Base-by-base conservation (phyloP, 2,329 filamentous ascomycete species). In the Penicillium capsulatum region DNA sequence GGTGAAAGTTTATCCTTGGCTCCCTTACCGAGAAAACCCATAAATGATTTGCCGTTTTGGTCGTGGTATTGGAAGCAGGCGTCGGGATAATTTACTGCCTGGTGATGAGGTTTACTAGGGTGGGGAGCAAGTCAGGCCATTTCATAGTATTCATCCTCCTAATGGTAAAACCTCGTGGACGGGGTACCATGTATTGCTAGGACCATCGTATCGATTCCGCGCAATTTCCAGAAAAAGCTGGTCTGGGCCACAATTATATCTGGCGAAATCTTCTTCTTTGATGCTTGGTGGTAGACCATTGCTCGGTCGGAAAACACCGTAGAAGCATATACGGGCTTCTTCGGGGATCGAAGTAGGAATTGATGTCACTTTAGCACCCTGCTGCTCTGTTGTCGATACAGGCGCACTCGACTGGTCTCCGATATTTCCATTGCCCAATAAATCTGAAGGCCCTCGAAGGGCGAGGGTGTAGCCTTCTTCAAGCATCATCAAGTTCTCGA, bases 391-490 rank as follows among this genome's bases (percentile, higher is more conserved):
- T 5, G 19, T 22, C 5, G 19, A 22, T 5, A 22, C 5, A 22
- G 19, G 19, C 19, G 5, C 9, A 5, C 9, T 9, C 5, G 19
- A 5, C 5, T 22, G 19, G 19, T 22, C 19, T 22, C 9, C 9
- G 19, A 9, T 22, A 22, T n/a, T n/a, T n/a, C n/a, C n/a, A n/a
- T n/a, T n/a, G n/a, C n/a, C n/a, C n/a, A n/a, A n/a, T n/a, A n/a
- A n/a, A n/a, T n/a, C n/a, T n/a, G n/a, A n/a, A n/a, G n/a, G n/a
- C 19, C 19, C 19, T 5, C 19, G 9, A 22, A 22, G 19, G 19
- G n/a, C n/a, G n/a, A n/a, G n/a, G 5, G 19, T 22, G 2, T 46
- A 36, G n/a, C 24, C 49, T 37, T 64, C 61, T 39, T 65, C 61
- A 3, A 64, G 13, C n/a, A 38, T 40, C 27, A 64, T 60, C 11